Percentiles rank a stretch among this genome's conserved stretches.
Evolutionary conservation across 2,329 filamentous ascomycete genomes (phyloP).

Genomic region (Ophiostoma ulmi): DNA sequence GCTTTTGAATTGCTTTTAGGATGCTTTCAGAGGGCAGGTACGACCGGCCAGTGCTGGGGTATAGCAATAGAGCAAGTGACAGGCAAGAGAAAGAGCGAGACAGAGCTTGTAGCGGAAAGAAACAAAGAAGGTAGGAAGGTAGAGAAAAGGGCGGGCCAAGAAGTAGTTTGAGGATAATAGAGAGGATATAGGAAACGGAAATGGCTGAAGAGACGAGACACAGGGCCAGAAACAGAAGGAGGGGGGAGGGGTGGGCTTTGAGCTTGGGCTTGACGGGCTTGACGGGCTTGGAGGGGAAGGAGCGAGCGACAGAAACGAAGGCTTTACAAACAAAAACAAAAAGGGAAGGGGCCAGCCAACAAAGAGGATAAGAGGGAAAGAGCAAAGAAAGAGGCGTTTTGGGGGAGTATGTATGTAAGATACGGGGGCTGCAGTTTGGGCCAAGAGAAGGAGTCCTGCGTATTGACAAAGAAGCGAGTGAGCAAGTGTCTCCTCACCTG

Average conservation of each 20-base stretch:
- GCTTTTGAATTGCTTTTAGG: not conserved
- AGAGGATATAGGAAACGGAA: not conserved
- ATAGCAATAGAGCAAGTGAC: not conserved
- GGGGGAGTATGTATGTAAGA: not conserved
- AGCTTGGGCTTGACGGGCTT: not conserved
- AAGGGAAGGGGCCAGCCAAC: constrained; percentile 13
- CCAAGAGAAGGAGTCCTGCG: not conserved
- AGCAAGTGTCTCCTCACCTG: not conserved
- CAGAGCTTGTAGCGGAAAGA: not conserved
- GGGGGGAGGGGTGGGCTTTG: not conserved
- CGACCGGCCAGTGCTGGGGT: not conserved
- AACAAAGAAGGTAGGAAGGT: not conserved
- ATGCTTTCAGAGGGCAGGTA: not conserved
- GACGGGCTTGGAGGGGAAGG: not conserved
- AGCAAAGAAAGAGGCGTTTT: constrained; percentile 16
- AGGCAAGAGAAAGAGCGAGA: not conserved
- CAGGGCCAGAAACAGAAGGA: constrained; percentile 12
- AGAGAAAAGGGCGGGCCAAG: constrained; percentile 8
- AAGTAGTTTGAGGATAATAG: not conserved
- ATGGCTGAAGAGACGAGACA: not conserved
- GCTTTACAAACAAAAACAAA: constrained; percentile 12
- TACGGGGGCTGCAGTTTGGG: constrained; percentile 14
- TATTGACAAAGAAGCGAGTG: not conserved
- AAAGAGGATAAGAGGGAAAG: constrained; percentile 1
- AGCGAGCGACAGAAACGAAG: constrained; percentile 5